Evolutionary conservation across 2,329 filamentous ascomycete species (phyloP), one percentile per base, ranked within the genome.

Genomic region (Xylariaceae sp.): DNA sequence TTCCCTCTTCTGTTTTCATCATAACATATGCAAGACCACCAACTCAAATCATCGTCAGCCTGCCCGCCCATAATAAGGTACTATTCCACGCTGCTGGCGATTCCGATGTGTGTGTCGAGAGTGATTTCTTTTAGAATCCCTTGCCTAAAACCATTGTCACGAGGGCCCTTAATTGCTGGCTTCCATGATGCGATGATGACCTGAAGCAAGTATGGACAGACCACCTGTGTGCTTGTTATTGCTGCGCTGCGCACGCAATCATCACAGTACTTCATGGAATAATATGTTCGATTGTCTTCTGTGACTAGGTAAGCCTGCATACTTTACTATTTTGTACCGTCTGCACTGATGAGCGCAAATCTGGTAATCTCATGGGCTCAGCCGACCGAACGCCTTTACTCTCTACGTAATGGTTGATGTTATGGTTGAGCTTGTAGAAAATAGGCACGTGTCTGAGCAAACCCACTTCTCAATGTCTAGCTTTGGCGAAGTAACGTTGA

Each of bases 71-170:
- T 48, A 13, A 39, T 10, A 44, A 43, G 57, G 27, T 52, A 55
- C 51, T 36, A 50, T 58, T 61, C 67, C 62, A 73, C 71, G 73
- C 71, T 71, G 70, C 78, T 81, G 81, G 72, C 75, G 76, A 77
- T 72, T 73, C 73, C 75, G 77, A 77, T 78, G 72, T 60, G 73
- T 77, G 79, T 75, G 82, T 83, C 81, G 69, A 85, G 82, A 85
- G 68, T 62, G 75, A 81, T 72, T 71, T 71, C 63, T 58, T 69
- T 61, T 61, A 65, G 68, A 72, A 71, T 77, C 80, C 80, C 75
- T 83, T 84, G 80, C 75, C 76, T 79, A 85, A 85, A 85, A 85
- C 82, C 82, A 84, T 85, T 74, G 78, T 83, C 81, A 83, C 80
- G 82, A 85, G 82, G 81, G 82, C 81, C 82, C 80, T 80, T 79